Evolutionary conservation across 148 eudicot species (phyloP).

Genomic region (Beta vulgaris): DNA sequence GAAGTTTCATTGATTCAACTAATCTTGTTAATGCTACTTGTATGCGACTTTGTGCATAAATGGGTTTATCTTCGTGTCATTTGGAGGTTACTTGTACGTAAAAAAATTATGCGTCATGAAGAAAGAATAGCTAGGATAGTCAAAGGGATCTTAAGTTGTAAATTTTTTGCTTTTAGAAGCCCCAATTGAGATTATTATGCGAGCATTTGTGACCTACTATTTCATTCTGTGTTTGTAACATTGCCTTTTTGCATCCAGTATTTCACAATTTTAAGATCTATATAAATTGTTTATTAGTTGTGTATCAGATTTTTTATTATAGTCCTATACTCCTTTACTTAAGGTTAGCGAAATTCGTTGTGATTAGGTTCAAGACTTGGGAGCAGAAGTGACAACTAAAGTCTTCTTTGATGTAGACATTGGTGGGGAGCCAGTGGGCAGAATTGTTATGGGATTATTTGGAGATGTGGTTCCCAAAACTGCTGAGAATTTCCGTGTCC

Average conservation of each 20-base stretch:
- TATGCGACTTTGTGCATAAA: neutral
- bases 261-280: neutral
- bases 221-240: neutral
- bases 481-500: slow-evolving; percentile 47
- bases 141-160: neutral
- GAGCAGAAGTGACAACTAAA: slow-evolving; percentile 19
- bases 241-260: neutral
- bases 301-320: neutral
- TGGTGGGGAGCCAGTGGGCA: slow-evolving; percentile 40
- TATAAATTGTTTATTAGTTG: neutral
- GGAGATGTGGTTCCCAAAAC: slow-evolving; percentile 47
- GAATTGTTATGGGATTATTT: slow-evolving; percentile 45
- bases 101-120: neutral
- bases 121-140: neutral
- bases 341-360: neutral
- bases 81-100: neutral
- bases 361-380: slow-evolving; percentile 14
- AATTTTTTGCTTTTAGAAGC: too few species aligned
- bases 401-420: slow-evolving; percentile 40
- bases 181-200: neutral
- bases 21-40: neutral
- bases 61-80: neutral
- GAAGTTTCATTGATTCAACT: neutral
- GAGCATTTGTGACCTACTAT: neutral
- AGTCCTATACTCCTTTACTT: neutral